Base-by-base conservation (phyloP, 805 yeast genomes). In the Candida pseudofarinosa region DNA sequence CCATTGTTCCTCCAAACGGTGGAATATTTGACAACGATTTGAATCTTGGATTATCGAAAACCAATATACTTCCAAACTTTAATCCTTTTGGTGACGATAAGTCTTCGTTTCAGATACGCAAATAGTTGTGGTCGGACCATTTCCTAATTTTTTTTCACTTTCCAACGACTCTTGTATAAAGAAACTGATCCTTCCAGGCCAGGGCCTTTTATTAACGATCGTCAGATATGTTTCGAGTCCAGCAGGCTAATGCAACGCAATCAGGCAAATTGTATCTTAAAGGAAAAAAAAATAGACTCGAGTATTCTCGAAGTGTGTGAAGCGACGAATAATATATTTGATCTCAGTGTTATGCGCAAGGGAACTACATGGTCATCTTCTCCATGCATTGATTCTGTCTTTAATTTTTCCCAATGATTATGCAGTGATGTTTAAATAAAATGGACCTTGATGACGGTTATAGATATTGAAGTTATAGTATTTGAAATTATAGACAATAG, bases 21-120 rank as follows among this genome's bases (percentile, higher is more conserved):
- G 33, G 39, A n/a, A 37, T 37, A 10, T 37, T 37, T 26, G 16
- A 37, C 4, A 15, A 37, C n/a, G 33, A 37, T 17, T 28, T 30
- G 7, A 14, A 23, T 8, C 13, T 26, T 12, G 30, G 30, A 8
- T 28, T 37, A 8, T 15, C 16, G 18, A 37, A 28, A 10, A 19
- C 43, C n/a, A 41, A 37, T 14, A 41, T 41, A 16, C 19, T 41
- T 8, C 44, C 44, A 6, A 41, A 36, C 19, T 41, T 41, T 19
- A 41, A 41, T 36, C 44, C 44, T 4, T 41, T 41, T 41, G 44
- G 44, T n/a, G 44, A 41, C 32, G 28, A 32, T 30, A 40, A 40
- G n/a, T 33, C 36, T 23, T n/a, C 34, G 14, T 39, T 40, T 26
- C 37, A 34, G 28, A 16, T 23, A 23, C 28, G 28, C 6, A 23